Conservation (phyloP, 495 filamentous ascomycete species). For the Patellaria atrata region DNA sequence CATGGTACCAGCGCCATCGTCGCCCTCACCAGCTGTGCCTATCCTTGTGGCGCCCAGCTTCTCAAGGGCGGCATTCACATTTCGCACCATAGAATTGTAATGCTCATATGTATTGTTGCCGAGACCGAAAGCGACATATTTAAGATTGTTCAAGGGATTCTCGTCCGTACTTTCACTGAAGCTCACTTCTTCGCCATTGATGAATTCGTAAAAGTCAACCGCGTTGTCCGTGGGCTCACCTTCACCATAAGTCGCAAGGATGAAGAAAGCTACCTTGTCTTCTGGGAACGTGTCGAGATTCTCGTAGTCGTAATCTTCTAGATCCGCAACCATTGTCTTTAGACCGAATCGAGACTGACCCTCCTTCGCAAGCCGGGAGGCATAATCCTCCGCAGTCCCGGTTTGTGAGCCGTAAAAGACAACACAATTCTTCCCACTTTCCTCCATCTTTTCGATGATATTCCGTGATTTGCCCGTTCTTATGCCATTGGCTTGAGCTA, state of each 20-base stretch:
- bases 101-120: slow-evolving; percentile 99
- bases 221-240: slow-evolving; percentile 98
- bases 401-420: slow-evolving; percentile 98
- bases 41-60: slow-evolving; percentile 75
- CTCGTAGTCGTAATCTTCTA: slow-evolving; percentile 97
- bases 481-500: slow-evolving; percentile 47
- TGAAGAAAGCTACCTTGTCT: slow-evolving; percentile 88
- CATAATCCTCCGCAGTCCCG: slow-evolving; percentile 96
- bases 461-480: slow-evolving; percentile 84
- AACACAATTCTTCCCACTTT: slow-evolving; percentile 90
- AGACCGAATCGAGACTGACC: slow-evolving; percentile 90
- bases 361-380: slow-evolving; percentile 93
- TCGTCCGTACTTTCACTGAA: slow-evolving; percentile 62
- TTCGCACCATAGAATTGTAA: slow-evolving; percentile 97
- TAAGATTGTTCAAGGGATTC: slow-evolving; percentile 65
- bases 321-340: slow-evolving; percentile 95
- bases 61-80: slow-evolving; percentile 62
- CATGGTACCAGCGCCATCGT: slow-evolving; percentile 98
- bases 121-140: slow-evolving; percentile 89
- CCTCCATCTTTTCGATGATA: slow-evolving; percentile 90
- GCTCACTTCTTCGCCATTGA: slow-evolving; percentile 60
- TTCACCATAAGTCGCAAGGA: slow-evolving; percentile 95
- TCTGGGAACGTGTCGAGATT: slow-evolving; percentile 79
- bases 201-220: slow-evolving; percentile 97
- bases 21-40: slow-evolving; percentile 82